Base-by-base conservation (phyloP, 2,329 filamentous ascomycete genomes). In the Pleomassaria siparia region DNA sequence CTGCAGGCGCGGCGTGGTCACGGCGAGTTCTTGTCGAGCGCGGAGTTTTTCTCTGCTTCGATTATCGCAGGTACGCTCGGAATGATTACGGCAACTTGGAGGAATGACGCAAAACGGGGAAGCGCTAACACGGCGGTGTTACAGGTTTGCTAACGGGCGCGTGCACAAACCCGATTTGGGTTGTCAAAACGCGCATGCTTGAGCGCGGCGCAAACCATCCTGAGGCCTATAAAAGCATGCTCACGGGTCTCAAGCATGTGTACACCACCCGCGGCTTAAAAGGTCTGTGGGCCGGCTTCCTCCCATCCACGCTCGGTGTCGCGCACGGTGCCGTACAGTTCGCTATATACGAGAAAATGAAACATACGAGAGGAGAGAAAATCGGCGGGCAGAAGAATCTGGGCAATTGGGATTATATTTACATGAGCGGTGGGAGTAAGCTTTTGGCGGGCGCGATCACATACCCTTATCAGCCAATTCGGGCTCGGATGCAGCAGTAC, bases 181-280 rank as follows among this genome's bases (percentile, higher is more conserved):
- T 99, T 2, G 84, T 99, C 69, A 97, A 97, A 77, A 97, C 92
- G 8, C 87, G 94, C 54, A 97, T 99, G 91, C 78, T 97, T 20
- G 90, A 91, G 24, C 91, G 89, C 3, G 89, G 94, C 56, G 82
- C 83, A 41, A 78, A 82, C 45, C 80, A 84, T 5, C 81, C 80
- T 2, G 90, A 90, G 12, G 94, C 92, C 1, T 99, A 99, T 72
- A 80, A 82, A 13, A 86, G 83, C 55, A 89, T 96, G 77, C 74
- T 79, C 55, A 80, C 85, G 40, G 94, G 94, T 22, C 81, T 85
- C 2, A 71, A 70, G 29, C 80, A 83, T 36, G 82, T 99, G 16
- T 80, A 85, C 61, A 72, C 72, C 15, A 79, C 79, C 2, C 91
- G 97, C 66, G 94, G 94, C 1, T 48, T 85, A 22, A 71, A 76